Conservation (phyloP, 1,139 yeast species). For the Suhomyces panamericanus region DNA sequence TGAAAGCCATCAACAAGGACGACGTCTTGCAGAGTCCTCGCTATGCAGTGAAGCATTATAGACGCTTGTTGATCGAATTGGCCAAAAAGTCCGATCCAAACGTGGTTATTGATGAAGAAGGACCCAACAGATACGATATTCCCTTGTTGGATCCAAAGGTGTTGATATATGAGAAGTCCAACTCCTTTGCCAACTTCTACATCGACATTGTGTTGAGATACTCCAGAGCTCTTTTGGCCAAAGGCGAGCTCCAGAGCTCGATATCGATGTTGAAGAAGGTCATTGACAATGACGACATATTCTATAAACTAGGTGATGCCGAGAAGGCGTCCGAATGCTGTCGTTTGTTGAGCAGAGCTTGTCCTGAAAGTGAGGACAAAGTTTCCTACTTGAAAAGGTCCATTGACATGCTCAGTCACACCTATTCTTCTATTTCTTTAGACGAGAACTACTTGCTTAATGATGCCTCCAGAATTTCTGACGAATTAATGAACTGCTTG, state of each 20-base stretch:
- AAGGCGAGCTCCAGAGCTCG: slow-evolving; percentile 39
- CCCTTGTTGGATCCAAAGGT: slow-evolving; percentile 36
- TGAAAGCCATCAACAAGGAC: slow-evolving; percentile 48
- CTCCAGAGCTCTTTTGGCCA: slow-evolving; percentile 44
- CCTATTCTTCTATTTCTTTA: slow-evolving; percentile 31
- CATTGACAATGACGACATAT: slow-evolving; percentile 40
- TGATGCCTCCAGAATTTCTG: slow-evolving; percentile 34
- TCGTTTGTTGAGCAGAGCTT: slow-evolving; percentile 36
- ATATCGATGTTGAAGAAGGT: slow-evolving; percentile 31
- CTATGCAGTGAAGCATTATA: slow-evolving; percentile 47
- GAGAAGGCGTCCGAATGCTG: slow-evolving; percentile 46
- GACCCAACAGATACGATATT: slow-evolving; percentile 28
- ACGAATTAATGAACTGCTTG: slow-evolving; percentile 38
- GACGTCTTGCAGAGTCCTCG: slow-evolving; percentile 46
- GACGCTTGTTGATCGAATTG: slow-evolving; percentile 39
- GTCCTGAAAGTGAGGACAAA: slow-evolving; percentile 27
- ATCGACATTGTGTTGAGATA: slow-evolving; percentile 47
- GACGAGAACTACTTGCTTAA: slow-evolving; percentile 29
- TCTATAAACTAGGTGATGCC: slow-evolving; percentile 45
- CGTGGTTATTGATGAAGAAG: slow-evolving; percentile 28
- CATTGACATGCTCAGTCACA: slow-evolving; percentile 36
- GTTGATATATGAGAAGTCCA: slow-evolving; percentile 34
- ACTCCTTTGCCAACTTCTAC: slow-evolving; percentile 43
- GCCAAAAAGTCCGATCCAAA: slow-evolving; percentile 33
- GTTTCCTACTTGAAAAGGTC: slow-evolving; percentile 42